Percentiles rank a stretch among this genome's conserved stretches.
Conservation (phyloP, 2,329 filamentous ascomycete species). For the Stromatinia cepivora region DNA sequence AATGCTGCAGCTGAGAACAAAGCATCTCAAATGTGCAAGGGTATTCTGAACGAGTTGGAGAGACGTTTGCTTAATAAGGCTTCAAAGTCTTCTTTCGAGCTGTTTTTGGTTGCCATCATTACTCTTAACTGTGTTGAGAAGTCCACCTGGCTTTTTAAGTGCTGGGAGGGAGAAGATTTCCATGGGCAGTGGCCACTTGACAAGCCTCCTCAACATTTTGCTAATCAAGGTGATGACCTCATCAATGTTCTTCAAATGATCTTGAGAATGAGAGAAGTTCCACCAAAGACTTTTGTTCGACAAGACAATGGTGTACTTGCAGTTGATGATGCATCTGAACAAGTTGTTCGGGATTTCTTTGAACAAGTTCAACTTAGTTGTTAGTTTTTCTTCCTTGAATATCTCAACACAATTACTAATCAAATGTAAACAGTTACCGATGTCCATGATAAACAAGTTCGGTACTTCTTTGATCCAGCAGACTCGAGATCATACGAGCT, state of each 20-base stretch:
- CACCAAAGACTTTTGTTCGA: constrained; percentile 53
- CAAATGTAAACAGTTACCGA: constrained; percentile 31
- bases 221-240: constrained; percentile 59
- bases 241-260: constrained; percentile 62
- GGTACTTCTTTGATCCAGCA: constrained; percentile 36
- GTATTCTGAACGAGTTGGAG: constrained; percentile 60
- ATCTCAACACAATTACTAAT: constrained; percentile 23
- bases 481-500: constrained; percentile 53
- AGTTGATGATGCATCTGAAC: constrained; percentile 39
- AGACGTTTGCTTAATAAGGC: constrained; percentile 59
- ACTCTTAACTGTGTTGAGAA: constrained; percentile 67
- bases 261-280: constrained; percentile 58
- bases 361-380: constrained; percentile 57
- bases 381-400: constrained; percentile 45
- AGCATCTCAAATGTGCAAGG: constrained; percentile 59
- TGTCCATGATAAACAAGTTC: constrained; percentile 39
- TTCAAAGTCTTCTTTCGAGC: constrained; percentile 53
- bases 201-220: constrained; percentile 56
- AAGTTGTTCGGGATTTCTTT: constrained; percentile 53
- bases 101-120: constrained; percentile 62
- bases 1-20: constrained; percentile 65
- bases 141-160: constrained; percentile 68
- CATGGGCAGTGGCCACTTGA: constrained; percentile 59
- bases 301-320: constrained; percentile 48
- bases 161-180: constrained; percentile 62